Evolutionary conservation across 805 yeast genomes (phyloP), one percentile per base, ranked within the genome.

Genomic region (Starmera dryadoides): DNA sequence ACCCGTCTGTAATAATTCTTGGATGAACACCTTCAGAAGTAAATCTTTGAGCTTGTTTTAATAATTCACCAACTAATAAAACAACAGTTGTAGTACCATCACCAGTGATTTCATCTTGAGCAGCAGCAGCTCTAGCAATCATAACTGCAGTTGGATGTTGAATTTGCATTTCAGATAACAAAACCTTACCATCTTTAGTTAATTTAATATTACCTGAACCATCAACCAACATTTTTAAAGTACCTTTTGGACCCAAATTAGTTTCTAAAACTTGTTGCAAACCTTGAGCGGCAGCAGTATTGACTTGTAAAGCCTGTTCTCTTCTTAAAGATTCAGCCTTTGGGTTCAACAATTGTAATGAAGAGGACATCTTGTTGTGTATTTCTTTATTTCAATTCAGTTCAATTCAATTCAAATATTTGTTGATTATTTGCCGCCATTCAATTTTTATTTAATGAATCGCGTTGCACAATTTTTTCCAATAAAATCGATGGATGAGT

Each of bases 91-190:
- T 91, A 40, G 98, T 93, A 47, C 98, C 98, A 63, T 93, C 98
- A 37, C 98, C 98, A n/a, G 98, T 86, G 58, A 93, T 87, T 63
- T 93, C 98, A 62, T 93, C 98, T 64, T 93, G 98, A 0, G 98
- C 97, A 34, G 96, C 79, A 36, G 98, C 98, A 12, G 98, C 98
- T 48, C 98, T 75, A 3, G 98, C 95, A 64, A 84, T 84, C 85
- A 84, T 78, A 28, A 84, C 85, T 0, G 94, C 94, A 4, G 94
- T 85, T 10, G 94, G 94, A 46, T 84, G 80, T 59, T 85, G 93
- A 63, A 91, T 91, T 66, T 93, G 98, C 98, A 93, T 93, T 59
- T 93, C 98, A 31, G 85, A 77, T 43, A 93, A 69, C 41, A 93
- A 68, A 7, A 93, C 97, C 58, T 91, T 89, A 38, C 98, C 98